Percentiles rank a stretch among this genome's conserved stretches.
Evolutionary conservation across 805 yeast genomes (phyloP).

Genomic region (Blastobotrys muscicola): DNA sequence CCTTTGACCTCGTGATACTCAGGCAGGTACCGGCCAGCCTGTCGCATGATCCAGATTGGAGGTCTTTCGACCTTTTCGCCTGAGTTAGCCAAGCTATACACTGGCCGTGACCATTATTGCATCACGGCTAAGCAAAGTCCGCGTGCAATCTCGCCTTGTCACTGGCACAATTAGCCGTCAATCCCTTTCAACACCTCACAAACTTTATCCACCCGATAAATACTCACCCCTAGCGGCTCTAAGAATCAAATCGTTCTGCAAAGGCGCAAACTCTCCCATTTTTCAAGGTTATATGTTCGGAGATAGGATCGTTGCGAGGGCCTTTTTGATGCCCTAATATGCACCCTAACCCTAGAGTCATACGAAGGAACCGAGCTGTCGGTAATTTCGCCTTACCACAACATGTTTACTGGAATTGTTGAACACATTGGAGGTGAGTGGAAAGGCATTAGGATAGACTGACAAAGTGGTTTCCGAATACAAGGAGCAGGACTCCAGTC

Average conservation of each 20-base stretch:
- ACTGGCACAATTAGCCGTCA: neutral
- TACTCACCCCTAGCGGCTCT: slow-evolving; percentile 74
- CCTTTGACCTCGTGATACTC: slow-evolving; percentile 84
- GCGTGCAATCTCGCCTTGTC: too few species aligned
- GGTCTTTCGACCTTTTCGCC: slow-evolving; percentile 88
- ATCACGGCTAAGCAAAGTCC: neutral
- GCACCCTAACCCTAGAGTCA: neutral
- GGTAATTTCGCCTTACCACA: neutral
- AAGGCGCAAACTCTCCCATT: slow-evolving; percentile 49
- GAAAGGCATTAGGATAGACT: slow-evolving; percentile 12
- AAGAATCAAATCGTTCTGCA: slow-evolving; percentile 82
- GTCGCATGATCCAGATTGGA: slow-evolving; percentile 96
- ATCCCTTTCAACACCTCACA: neutral
- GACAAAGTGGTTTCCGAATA: slow-evolving; percentile 34
- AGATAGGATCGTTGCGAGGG: neutral
- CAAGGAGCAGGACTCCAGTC: slow-evolving; percentile 36
- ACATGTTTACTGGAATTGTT: slow-evolving; percentile 91
- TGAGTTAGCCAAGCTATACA: slow-evolving; percentile 6
- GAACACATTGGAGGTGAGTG: slow-evolving; percentile 62
- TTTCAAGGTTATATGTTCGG: neutral
- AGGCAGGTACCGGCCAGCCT: slow-evolving; percentile 82
- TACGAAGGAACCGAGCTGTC: neutral
- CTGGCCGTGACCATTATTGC: too few species aligned
- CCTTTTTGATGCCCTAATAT: neutral
- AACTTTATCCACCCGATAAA: neutral